A percentile compares a stretch with the other conserved stretches of the same genome.
These are phyloP conservation scores for Xanthoconium stramineum DNA, from an alignment of 768 basidiomycete species.

Conservation along the genomic window DNA sequence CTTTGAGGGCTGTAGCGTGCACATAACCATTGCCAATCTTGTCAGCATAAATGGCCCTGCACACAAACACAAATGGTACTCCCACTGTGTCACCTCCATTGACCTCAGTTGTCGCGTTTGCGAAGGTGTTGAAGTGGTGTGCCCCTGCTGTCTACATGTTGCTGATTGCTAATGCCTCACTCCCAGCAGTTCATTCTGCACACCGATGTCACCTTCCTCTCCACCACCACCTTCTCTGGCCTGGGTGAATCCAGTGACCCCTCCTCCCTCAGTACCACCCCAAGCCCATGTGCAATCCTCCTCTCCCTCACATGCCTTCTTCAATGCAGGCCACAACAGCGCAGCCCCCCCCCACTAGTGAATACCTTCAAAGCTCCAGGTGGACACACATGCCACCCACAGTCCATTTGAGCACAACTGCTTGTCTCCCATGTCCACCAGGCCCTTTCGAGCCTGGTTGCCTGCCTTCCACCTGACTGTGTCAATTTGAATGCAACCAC, in stretches of 20 bases:
- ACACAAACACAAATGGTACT: conserved; percentile 79
- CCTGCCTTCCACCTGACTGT: no score
- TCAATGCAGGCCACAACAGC: conserved; percentile 76
- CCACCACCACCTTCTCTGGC: conserved; percentile 22
- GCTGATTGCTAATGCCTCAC: not conserved
- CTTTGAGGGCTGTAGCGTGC: conserved; percentile 77
- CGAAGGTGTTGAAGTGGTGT: conserved; percentile 77
- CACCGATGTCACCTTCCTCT: conserved; percentile 76
- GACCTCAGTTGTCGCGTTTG: conserved; percentile 74
- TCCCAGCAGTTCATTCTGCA: conserved; percentile 69
- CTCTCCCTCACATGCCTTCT: conserved; percentile 70
- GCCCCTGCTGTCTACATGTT: conserved; percentile 25
- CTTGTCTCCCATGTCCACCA: no score
- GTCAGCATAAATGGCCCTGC: conserved; percentile 78
- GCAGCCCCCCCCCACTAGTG: conserved; percentile 76
- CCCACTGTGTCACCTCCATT: conserved; percentile 76
- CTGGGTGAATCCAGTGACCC: conserved; percentile 29
- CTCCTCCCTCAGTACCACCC: conserved; percentile 41
- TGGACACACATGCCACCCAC: conserved; percentile 45
- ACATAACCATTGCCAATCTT: conserved; percentile 76
- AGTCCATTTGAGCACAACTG: no score
- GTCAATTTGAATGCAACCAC: no score
- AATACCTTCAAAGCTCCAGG: conserved; percentile 83
- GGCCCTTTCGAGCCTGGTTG: no score
- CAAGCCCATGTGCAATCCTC: conserved; percentile 70